Evolutionary conservation across 192 early-diverging fungal genomes (phyloP), one percentile per base, ranked within the genome.

Genomic region (Podila horticola): DNA sequence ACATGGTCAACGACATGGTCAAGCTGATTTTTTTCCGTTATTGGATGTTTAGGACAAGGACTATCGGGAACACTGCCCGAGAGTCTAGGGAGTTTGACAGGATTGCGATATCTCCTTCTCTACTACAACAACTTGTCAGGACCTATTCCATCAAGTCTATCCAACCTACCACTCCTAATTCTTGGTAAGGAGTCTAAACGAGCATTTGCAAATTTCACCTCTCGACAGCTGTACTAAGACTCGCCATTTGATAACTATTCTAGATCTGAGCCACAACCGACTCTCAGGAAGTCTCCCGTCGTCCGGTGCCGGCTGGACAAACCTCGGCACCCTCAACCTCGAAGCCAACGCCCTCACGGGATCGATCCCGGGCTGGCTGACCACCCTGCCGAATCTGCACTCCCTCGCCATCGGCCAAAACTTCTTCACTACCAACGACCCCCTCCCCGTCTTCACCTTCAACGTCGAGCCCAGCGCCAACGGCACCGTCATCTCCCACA

Each of bases 51-150:
- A 79, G 76, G 76, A 34, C 76, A 79, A 55, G 76, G 76, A 1
- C 55, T 79, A 12, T 64, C 76, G 0, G 76, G 76, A 38, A 55
- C 70, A 2, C 20, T 79, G 2, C 76, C 76, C 2, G 66, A 72
- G 26, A 72, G 76, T 34, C 66, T 79, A 12, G 75, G 69, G 6
- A 62, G 64, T 19, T 58, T 77, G 31, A 30, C 49, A 29, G 33
- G 20, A 1, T 70, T 79, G 1, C 76, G 58, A 38, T 79, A 79
- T 29, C 55, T 79, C 20, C 61, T 79, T 9, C 60, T 79, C 7
- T 68, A 72, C 61, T 72, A 79, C 31, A 79, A 79, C 66, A 68
- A 64, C 31, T 19, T 79, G n/a, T 72, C 76, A 0, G 69, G 76
- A 13, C 50, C 76, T 0, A 79, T 79, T 62, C 76, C 76, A 19